phyloP scores from a whole-genome alignment of 108 stramenopile genomes.

The Nannochloropsis gaditana region DNA sequence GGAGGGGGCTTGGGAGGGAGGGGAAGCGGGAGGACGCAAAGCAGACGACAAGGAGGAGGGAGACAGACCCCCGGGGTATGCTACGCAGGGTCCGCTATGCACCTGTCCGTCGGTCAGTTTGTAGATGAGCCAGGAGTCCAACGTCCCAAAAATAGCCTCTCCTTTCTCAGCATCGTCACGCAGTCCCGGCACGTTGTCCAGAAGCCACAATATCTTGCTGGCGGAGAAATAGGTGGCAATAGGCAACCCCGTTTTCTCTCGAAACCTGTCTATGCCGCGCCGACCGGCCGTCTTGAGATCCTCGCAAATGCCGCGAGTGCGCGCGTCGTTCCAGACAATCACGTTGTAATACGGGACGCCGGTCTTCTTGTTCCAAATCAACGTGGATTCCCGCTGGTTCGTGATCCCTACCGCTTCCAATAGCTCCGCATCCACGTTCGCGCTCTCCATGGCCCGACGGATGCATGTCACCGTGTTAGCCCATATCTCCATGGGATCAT shows the following conservation, averaged over 20 bases:
- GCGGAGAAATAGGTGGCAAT: slow-evolving; percentile 91
- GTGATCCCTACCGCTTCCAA: slow-evolving; percentile 82
- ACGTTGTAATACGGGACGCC: slow-evolving; percentile 87
- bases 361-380: slow-evolving; percentile 83
- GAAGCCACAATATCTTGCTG: slow-evolving; percentile 85
- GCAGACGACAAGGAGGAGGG: too few relatives aligned
- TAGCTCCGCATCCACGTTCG: not conserved
- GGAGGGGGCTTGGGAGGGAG: not conserved
- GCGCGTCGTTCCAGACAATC: slow-evolving; percentile 94
- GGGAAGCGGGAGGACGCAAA: too few relatives aligned
- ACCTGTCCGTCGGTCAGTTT: slow-evolving; percentile 60
- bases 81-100: too few relatives aligned
- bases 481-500: slow-evolving; percentile 82
- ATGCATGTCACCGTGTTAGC: slow-evolving; percentile 40
- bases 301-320: slow-evolving; percentile 71
- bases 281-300: slow-evolving; percentile 59
- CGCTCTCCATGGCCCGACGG: slow-evolving; percentile 22
- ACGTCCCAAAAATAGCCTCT: slow-evolving; percentile 78
- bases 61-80: too few relatives aligned
- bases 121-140: slow-evolving; percentile 90
- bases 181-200: slow-evolving; percentile 74
- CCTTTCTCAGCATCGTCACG: slow-evolving; percentile 53
- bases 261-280: slow-evolving; percentile 63
- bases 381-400: slow-evolving; percentile 95
- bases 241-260: slow-evolving; percentile 82